Evolutionary conservation across 441 rosid genomes (phyloP).

Genomic region (Gossypium aridum): DNA sequence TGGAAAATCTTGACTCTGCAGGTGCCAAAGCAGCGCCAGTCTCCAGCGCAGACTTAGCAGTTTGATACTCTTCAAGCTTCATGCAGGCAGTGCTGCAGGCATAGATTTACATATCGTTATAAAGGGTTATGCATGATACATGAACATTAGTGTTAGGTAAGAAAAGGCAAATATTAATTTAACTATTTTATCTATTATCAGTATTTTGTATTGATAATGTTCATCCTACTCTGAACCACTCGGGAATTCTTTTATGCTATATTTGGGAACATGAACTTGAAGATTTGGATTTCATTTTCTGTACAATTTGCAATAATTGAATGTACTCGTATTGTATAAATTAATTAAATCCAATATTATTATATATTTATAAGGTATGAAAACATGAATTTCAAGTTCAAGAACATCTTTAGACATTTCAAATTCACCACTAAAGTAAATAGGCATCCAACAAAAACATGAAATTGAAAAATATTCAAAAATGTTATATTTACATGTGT

Average conservation of each 20-base stretch:
- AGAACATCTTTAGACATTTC: too few relatives aligned
- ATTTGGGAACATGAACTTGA: too few relatives aligned
- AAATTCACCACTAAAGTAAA: too few relatives aligned
- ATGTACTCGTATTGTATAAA: too few relatives aligned
- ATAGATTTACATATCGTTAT: neutral
- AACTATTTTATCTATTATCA: neutral
- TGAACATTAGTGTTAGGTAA: neutral
- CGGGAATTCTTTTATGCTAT: neutral
- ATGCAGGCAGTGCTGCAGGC: conserved; percentile 62
- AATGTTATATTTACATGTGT: too few relatives aligned
- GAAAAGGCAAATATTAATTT: neutral
- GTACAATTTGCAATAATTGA: too few relatives aligned
- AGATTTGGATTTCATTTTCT: too few relatives aligned
- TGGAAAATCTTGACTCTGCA: conserved; percentile 40
- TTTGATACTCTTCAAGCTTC: conserved; percentile 70
- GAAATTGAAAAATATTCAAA: too few relatives aligned
- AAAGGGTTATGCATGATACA: conserved; percentile 3
- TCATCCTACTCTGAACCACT: neutral
- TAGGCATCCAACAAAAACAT: too few relatives aligned
- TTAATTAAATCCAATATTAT: too few relatives aligned
- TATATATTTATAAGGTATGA: too few relatives aligned
- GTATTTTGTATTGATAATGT: neutral
- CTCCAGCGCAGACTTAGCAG: conserved; percentile 76
- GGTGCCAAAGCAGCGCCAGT: conserved; percentile 50
- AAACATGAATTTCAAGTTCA: too few relatives aligned